Conservation (phyloP, 2,329 filamentous ascomycete genomes). For the Bimuria novae-zelandiae region DNA sequence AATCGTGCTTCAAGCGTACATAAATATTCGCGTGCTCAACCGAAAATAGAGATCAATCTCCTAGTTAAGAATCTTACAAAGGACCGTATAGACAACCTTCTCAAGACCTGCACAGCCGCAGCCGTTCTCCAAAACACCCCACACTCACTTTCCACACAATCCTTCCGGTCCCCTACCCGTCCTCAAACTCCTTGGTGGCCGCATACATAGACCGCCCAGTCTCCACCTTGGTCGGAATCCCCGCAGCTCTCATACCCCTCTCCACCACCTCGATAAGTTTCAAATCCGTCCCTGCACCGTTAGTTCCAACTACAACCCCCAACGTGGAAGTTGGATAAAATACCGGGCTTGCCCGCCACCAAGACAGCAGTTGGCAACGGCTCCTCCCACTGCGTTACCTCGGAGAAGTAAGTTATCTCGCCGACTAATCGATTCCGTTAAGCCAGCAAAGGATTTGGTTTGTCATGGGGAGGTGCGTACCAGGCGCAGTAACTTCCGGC, state of each 20-base stretch:
- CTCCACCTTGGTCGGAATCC: background rate
- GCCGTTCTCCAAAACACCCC: no score
- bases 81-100: no score
- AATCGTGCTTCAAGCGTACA: no score
- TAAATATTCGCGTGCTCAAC: no score
- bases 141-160: no score
- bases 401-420: background rate
- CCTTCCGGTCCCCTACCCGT: no score
- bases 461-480: background rate
- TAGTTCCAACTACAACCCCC: no score
- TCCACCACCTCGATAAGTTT: background rate
- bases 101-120: no score
- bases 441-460: background rate
- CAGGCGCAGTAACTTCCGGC: background rate
- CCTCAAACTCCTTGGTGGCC: no score
- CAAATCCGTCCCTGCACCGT: background rate
- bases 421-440: background rate
- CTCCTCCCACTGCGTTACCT: background rate
- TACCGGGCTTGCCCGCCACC: background rate
- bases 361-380: background rate
- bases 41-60: no score
- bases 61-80: no score
- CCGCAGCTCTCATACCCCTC: background rate
- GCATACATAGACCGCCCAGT: no score
- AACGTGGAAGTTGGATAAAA: background rate